Evolutionary conservation across 768 basidiomycete species (phyloP), one percentile per base, ranked within the genome.

Genomic region (Gautieria morchelliformis): DNA sequence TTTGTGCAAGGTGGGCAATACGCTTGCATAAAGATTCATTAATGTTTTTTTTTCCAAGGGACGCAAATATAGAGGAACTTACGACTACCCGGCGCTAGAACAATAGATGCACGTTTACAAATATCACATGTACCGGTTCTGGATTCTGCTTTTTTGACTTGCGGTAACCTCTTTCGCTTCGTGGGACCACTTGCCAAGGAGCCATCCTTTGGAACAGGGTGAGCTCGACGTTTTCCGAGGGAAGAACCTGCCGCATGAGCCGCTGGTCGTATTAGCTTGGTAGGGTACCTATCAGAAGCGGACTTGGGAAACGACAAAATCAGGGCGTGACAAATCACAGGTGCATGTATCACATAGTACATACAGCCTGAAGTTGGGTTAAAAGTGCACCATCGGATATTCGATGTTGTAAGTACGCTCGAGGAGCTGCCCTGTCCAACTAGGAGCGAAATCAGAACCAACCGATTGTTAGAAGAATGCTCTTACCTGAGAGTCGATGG

Each of bases 321-420:
- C 14, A 19, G 17, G 27, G 35, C 35, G 41, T 14, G 40, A 7
- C 27, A 35, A n/a, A 19, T 27, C 33, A 47, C 37, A 27, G 27
- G 22, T 1, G 15, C 27, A 50, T 9, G 20, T 3, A 48, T 20
- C 15, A n/a, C 27, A 41, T 33, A 50, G 17, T 47, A 61, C 78
- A 55, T 63, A 87, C 86, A 37, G 70, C 72, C 66, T 82, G 81
- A 39, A 90, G 72, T 63, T 86, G 82, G 7, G 74, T 70, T 30
- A 86, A 66, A 45, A 84, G 67, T 11, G 78, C 68, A 17, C 84
- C 80, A 53, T 80, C 74, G 1, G 81, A 69, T 2, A 89, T 68
- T 53, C 73, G 77, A 60, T 87, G 75, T 17, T 79, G 78, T 42
- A 88, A 68, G 64, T 76, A 89, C 24, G 46, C 37, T 14, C 58